Evolutionary conservation across 768 basidiomycete genomes (phyloP), one percentile per base, ranked within the genome.

Genomic region (Cytidiella melzeri): DNA sequence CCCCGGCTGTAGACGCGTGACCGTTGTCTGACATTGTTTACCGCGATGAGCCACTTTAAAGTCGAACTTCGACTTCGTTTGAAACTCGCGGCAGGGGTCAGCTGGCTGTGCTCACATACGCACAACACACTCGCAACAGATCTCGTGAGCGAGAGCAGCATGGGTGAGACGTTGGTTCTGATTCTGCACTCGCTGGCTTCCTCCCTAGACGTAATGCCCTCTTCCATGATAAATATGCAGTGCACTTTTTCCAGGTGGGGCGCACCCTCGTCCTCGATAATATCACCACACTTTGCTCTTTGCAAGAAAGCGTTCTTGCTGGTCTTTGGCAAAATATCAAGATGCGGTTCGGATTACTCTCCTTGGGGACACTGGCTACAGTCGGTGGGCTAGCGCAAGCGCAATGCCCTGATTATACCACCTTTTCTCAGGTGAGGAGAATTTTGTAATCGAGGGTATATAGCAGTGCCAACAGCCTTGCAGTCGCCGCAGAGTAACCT

Each of bases 391-490:
- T 45, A 28, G 55, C 52, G 15, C 52, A 55, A 5, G 65, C 64
- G 18, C 63, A 69, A 50, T 87, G 84, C 57, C 82, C 80, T 21
- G 80, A 83, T 59, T 87, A 75, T 59, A 78, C 80, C 20, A 64
- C 63, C 5, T 85, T 77, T 59, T 79, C 84, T 21, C 74, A 77
- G 64, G 82, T 64, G 26, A n/a, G 60, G 5, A 20, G 10, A 18
- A 13, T 28, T 10, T 44, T 47, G 18, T 51, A 42, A 28, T 7
- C 73, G 50, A 38, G 55, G n/a, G n/a, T n/a, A n/a, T n/a, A n/a
- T n/a, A n/a, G n/a, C n/a, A n/a, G 30, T n/a, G 19, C 13, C 11
- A 28, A 19, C 13, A 19, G 48, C 34, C 45, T 48, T 20, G 30
- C 48, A 85, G 83, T 67, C 51, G 12, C 76, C 81, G 24, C 86